These are phyloP conservation scores for Leccinum fuscescens DNA, from an alignment of 1,284 basidiomycete genomes.

Conservation along the genomic window DNA sequence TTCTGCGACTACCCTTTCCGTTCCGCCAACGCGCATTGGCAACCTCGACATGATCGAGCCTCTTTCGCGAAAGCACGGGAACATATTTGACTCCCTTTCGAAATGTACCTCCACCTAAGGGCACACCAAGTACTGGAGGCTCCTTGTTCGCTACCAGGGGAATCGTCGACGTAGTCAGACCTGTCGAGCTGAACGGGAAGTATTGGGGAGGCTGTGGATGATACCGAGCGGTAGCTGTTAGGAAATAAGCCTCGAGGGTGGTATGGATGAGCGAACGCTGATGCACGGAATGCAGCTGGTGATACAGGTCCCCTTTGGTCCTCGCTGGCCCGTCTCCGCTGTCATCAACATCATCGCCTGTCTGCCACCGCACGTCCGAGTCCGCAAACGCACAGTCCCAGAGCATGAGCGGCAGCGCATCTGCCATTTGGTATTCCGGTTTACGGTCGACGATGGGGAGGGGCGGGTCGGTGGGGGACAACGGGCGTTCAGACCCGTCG, in stretches of 20 bases:
- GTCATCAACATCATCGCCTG: conserved; percentile 40
- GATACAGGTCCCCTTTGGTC: conserved; percentile 42
- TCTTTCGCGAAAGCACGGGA: conserved; percentile 62
- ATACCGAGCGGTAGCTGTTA: conserved; percentile 49
- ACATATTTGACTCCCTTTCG: conserved; percentile 63
- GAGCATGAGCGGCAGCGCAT: conserved; percentile 86
- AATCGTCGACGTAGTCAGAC: conserved; percentile 25
- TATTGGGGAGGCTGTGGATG: conserved; percentile 40
- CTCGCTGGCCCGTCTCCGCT: conserved; percentile 31
- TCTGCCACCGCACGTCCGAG: conserved; percentile 73
- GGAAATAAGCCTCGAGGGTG: conserved; percentile 62
- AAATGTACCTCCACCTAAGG: conserved; percentile 68
- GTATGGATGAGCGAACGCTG: conserved; percentile 58
- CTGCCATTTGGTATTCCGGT: conserved; percentile 92
- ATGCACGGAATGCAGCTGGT: conserved; percentile 59
- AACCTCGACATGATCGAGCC: conserved; percentile 68
- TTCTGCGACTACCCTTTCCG: conserved; percentile 51
- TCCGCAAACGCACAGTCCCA: conserved; percentile 87
- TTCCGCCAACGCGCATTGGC: conserved; percentile 77
- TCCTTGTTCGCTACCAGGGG: conserved; percentile 25
- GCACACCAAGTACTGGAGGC: conserved; percentile 48
- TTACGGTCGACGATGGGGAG: conserved; percentile 46
- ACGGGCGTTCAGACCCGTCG: conserved; percentile 27
- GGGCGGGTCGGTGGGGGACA: conserved; percentile 28
- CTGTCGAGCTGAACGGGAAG: conserved; percentile 36